Evolutionary conservation across 768 basidiomycete species (phyloP).

Genomic region (Sarcomyxa edulis): DNA sequence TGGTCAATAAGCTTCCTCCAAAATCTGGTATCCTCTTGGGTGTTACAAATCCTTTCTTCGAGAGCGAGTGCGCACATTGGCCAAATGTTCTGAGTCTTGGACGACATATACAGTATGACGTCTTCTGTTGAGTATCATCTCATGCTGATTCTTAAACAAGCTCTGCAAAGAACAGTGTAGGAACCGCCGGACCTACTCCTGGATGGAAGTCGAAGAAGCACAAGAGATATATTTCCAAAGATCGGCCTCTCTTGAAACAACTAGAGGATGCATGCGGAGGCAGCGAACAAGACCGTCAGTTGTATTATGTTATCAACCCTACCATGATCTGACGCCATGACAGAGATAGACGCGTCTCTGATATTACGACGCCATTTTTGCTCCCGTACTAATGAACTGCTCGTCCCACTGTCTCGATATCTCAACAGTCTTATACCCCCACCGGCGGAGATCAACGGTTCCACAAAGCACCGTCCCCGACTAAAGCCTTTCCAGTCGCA

Average conservation of each 20-base stretch:
- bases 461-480: conserved; percentile 29
- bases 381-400: conserved; percentile 77
- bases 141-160: background rate
- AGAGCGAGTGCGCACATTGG: conserved; percentile 78
- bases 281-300: conserved; percentile 48
- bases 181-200: conserved; percentile 44
- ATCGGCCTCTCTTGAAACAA: conserved; percentile 65
- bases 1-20: conserved; percentile 83
- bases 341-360: conserved; percentile 60
- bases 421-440: conserved; percentile 82
- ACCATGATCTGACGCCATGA: conserved; percentile 1
- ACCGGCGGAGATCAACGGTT: conserved; percentile 42
- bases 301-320: conserved; percentile 4
- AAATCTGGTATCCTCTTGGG: conserved; percentile 73
- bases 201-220: conserved; percentile 80
- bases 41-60: conserved; percentile 87
- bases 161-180: background rate
- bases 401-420: conserved; percentile 89
- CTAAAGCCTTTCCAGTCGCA: conserved; percentile 67
- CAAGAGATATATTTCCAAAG: conserved; percentile 82
- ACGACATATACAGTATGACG: conserved; percentile 32
- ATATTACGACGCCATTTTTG: conserved; percentile 78
- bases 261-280: conserved; percentile 59
- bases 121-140: background rate
- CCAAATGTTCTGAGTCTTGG: conserved; percentile 78